phyloP scores from a whole-genome alignment of 208 protist genomes.

The Angomonas ambiguus region DNA sequence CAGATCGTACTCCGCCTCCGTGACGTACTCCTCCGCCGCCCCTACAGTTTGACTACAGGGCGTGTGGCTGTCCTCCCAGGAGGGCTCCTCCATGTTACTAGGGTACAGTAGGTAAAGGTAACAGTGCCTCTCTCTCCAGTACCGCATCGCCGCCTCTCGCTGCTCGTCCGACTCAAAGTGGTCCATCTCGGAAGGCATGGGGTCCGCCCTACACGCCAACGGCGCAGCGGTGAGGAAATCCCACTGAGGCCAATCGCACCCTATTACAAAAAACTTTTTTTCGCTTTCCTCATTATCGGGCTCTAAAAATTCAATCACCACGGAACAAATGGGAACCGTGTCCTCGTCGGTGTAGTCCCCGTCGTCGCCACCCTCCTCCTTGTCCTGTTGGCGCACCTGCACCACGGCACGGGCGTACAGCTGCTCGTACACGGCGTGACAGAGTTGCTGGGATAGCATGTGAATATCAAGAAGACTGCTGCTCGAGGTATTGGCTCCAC shows the following conservation, averaged over 20 bases:
- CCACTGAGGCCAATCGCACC: slow-evolving; percentile 38
- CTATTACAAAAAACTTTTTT: slow-evolving; percentile 22
- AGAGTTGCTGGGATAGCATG: slow-evolving; percentile 15
- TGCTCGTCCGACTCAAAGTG: background rate
- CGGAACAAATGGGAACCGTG: slow-evolving; percentile 28
- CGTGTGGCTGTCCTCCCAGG: background rate
- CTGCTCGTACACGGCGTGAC: slow-evolving; percentile 22
- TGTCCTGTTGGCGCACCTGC: slow-evolving; percentile 6
- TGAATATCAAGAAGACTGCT: slow-evolving; percentile 6
- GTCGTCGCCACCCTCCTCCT: background rate
- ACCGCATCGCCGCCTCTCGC: background rate
- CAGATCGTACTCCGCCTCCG: slow-evolving; percentile 30
- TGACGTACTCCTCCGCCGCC: background rate
- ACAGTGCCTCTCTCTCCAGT: slow-evolving; percentile 34
- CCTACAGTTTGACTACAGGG: background rate
- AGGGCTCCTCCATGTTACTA: slow-evolving; percentile 6
- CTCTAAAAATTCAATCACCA: slow-evolving; percentile 28
- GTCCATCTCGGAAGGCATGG: slow-evolving; percentile 14
- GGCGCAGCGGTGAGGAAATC: slow-evolving; percentile 21
- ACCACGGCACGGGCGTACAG: slow-evolving; percentile 22
- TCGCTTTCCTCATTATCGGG: background rate
- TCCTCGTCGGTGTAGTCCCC: background rate
- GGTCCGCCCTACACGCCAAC: slow-evolving; percentile 21
- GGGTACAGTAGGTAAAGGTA: slow-evolving; percentile 28
- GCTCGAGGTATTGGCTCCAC: background rate